Conservation (phyloP, 192 early-diverging fungal species). For the Diversispora eburnea region DNA sequence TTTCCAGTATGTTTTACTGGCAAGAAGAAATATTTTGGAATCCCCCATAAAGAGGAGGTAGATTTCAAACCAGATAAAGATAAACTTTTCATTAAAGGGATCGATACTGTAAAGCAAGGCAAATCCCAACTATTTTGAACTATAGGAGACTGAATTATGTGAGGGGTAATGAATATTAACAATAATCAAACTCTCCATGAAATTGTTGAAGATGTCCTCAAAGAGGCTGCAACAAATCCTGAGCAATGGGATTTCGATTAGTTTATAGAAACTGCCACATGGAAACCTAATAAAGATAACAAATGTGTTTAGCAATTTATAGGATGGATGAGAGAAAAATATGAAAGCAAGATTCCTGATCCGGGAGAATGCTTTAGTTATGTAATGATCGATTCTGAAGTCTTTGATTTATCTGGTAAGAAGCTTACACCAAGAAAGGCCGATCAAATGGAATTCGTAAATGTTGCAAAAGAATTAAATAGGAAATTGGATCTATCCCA, state of each 20-base stretch:
- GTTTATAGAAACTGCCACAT: conserved; percentile 1
- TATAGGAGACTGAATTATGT: not conserved
- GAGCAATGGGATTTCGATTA: not conserved
- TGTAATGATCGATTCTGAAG: not conserved
- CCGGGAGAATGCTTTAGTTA: conserved; percentile 5
- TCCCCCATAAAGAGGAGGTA: not conserved
- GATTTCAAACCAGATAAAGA: conserved; percentile 11
- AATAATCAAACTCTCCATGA: not conserved
- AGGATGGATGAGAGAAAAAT: not conserved
- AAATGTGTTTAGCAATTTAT: not conserved
- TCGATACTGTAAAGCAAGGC: conserved; percentile 13
- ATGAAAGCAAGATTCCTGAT: not conserved
- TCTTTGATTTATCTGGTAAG: not conserved
- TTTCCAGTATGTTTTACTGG: conserved; percentile 19
- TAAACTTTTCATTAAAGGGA: conserved; percentile 3
- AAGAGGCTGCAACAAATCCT: not conserved
- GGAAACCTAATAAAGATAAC: conserved; percentile 3
- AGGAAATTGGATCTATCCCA: not conserved
- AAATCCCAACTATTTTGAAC: not conserved
- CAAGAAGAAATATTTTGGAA: conserved; percentile 14
- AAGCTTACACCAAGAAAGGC: not conserved
- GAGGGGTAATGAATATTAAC: not conserved
- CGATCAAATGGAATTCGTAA: conserved; percentile 1
- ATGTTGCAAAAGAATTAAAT: not conserved
- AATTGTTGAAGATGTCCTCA: conserved; percentile 11